Conservation (phyloP, 164 flowering plant genomes). For the Liquidambar formosana region DNA sequence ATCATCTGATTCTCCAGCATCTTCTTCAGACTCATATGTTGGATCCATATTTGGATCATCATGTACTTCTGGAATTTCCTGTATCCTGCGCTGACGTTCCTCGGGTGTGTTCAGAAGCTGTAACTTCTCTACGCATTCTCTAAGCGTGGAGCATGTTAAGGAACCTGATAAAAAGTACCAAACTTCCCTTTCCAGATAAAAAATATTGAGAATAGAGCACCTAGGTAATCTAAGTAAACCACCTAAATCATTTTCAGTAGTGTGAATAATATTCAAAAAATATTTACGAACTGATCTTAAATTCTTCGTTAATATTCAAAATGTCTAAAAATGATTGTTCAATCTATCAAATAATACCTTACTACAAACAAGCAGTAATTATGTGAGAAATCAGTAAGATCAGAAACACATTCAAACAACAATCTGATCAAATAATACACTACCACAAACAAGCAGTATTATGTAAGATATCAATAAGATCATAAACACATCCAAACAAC, state of each 20-base stretch:
- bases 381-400: background rate
- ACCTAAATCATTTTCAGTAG: background rate
- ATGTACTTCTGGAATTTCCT: constrained; percentile 54
- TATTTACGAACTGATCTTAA: no score
- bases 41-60: constrained; percentile 58
- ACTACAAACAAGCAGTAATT: background rate
- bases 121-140: constrained; percentile 56
- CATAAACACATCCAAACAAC: constrained; percentile 3
- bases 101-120: constrained; percentile 55
- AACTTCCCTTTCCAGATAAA: background rate
- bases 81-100: constrained; percentile 48
- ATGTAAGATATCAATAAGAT: background rate
- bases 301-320: no score
- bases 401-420: constrained; percentile 3
- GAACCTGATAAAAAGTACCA: constrained; percentile 10
- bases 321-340: no score
- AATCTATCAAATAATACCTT: no score
- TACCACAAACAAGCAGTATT: background rate
- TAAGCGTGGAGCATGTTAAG: constrained; percentile 54
- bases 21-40: constrained; percentile 44
- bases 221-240: background rate
- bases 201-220: background rate
- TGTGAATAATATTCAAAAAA: no score
- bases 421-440: background rate
- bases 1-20: constrained; percentile 23